phyloP scores from a whole-genome alignment of 208 protist genomes.

The Trypanosoma boissoni region DNA sequence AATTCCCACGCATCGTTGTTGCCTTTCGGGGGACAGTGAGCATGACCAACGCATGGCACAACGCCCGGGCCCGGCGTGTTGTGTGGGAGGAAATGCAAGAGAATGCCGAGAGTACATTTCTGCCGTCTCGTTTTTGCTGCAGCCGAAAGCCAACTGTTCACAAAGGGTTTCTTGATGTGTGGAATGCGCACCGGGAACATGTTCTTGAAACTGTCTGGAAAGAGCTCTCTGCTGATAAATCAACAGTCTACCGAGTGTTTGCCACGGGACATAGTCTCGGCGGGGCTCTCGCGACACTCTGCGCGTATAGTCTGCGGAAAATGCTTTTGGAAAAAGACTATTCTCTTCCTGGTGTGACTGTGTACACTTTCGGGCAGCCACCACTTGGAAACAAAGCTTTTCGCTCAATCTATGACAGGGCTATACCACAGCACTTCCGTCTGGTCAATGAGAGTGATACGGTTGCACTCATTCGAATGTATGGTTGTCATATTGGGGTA shows the following conservation, averaged over 20 bases:
- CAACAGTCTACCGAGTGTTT: constrained; percentile 72
- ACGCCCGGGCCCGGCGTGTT: constrained; percentile 65
- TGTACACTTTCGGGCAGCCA: constrained; percentile 91
- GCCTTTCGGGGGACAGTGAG: constrained; percentile 86
- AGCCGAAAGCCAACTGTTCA: constrained; percentile 60
- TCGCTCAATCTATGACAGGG: constrained; percentile 65
- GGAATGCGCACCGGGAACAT: constrained; percentile 56
- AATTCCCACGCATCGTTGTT: constrained; percentile 78
- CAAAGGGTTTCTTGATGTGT: constrained; percentile 81
- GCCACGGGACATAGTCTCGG: constrained; percentile 88
- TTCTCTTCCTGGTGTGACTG: constrained; percentile 66
- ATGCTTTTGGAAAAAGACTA: constrained; percentile 55
- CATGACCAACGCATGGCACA: constrained; percentile 75
- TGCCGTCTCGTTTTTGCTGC: constrained; percentile 2
- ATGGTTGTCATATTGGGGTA: constrained; percentile 78
- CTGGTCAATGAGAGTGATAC: constrained; percentile 90
- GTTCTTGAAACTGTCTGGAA: constrained; percentile 50
- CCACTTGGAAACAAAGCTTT: constrained; percentile 82
- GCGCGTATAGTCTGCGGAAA: constrained; percentile 71
- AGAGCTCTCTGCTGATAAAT: constrained; percentile 31
- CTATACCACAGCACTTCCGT: constrained; percentile 80
- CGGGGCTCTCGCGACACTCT: constrained; percentile 84
- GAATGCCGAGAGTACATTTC: not conserved
- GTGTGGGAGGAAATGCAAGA: constrained; percentile 73
- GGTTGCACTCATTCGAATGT: constrained; percentile 60